A percentile compares a stretch with the other conserved stretches of the same genome.
Conservation (phyloP, 129 eudicot genomes). For the Kitagawia praeruptora region DNA sequence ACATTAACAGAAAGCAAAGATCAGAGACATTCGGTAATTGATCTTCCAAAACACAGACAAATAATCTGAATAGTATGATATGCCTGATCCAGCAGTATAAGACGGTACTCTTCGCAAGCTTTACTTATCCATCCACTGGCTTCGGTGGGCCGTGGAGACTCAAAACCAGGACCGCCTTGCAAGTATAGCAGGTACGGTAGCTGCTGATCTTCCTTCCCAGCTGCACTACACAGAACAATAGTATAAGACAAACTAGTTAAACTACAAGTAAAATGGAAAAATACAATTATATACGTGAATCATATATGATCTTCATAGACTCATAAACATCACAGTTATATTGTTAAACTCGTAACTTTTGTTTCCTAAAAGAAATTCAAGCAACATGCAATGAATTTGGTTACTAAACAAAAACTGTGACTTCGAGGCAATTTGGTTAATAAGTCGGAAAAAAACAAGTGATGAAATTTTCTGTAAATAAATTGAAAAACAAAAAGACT, state of each 20-base stretch:
- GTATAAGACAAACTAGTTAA: constrained; percentile 7
- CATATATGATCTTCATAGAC: background rate
- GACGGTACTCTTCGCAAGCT: constrained; percentile 86
- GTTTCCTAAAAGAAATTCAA: background rate
- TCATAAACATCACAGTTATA: background rate
- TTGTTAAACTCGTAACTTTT: background rate
- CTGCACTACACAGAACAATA: constrained; percentile 41
- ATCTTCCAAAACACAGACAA: background rate
- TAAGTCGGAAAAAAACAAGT: background rate
- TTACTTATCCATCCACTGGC: constrained; percentile 81
- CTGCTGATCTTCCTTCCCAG: constrained; percentile 70
- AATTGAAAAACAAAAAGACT: no score
- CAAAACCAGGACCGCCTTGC: constrained; percentile 98
- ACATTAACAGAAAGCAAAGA: constrained; percentile 13
- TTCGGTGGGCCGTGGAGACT: constrained; percentile 83
- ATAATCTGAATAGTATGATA: background rate
- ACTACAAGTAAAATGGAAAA: background rate
- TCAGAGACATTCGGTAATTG: background rate
- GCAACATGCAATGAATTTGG: background rate
- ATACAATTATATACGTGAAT: background rate
- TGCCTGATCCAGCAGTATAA: constrained; percentile 88
- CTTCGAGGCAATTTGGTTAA: background rate
- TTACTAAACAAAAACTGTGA: background rate
- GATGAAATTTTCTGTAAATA: no score
- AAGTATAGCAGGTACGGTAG: constrained; percentile 70